Conservation (phyloP, 169 alveolate species). For the Cryptosporidium parvum region DNA sequence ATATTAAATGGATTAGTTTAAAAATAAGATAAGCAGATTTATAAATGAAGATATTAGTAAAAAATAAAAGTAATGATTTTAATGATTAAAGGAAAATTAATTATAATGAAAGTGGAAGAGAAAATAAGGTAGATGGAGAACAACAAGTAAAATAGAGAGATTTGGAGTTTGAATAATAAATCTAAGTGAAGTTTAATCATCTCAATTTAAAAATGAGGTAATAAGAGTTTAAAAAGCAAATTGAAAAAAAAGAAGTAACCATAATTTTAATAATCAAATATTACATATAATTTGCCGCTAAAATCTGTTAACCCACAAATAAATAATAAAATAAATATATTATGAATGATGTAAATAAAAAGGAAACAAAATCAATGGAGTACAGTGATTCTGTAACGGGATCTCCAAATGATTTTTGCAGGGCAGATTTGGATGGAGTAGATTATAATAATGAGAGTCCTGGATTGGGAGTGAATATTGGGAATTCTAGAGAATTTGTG, state of each 20-base stretch:
- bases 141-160: no score
- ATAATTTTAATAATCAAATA: not conserved
- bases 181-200: no score
- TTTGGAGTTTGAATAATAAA: no score
- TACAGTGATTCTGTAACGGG: slow-evolving; percentile 8
- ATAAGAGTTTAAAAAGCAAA: not conserved
- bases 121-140: no score
- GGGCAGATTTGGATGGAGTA: slow-evolving; percentile 25
- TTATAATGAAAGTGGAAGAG: not conserved
- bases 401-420: slow-evolving; percentile 11
- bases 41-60: no score
- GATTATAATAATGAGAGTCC: slow-evolving; percentile 21
- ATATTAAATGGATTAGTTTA: no score
- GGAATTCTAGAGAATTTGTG: not conserved
- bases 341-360: not conserved
- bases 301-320: slow-evolving; percentile 13
- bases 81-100: not conserved
- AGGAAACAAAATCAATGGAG: slow-evolving; percentile 6
- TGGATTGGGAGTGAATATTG: not conserved
- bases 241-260: not conserved
- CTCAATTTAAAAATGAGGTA: no score
- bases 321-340: not conserved
- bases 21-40: not conserved
- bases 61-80: no score
- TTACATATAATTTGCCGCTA: not conserved